Conservation (phyloP, 805 yeast species). For the Kregervanrija fluxuum region DNA sequence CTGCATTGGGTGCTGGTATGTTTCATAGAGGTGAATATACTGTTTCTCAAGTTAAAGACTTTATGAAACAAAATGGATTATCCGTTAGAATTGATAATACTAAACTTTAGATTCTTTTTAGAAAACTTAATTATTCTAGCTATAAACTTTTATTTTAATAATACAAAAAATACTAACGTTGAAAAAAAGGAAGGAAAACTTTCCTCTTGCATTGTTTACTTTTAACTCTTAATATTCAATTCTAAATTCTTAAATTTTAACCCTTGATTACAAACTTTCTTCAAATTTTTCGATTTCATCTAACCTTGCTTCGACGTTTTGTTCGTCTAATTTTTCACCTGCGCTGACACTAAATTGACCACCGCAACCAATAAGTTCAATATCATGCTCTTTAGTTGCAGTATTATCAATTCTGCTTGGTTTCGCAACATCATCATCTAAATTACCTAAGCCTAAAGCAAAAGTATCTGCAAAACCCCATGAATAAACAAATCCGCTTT, state of each 20-base stretch:
- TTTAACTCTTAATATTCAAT: too few species aligned
- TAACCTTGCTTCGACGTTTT: conserved; percentile 40
- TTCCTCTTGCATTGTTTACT: too few species aligned
- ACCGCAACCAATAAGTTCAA: conserved; percentile 78
- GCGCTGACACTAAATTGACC: conserved; percentile 94
- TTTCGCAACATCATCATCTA: conserved; percentile 75
- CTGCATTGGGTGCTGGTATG: conserved; percentile 98
- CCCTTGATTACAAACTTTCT: conserved; percentile 11
- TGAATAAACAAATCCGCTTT: conserved; percentile 78
- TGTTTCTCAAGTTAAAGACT: conserved; percentile 74
- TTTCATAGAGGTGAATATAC: conserved; percentile 93
- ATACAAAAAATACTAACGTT: not conserved
- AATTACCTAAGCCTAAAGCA: conserved; percentile 85
- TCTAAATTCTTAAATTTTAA: too few species aligned
- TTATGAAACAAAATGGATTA: conserved; percentile 51
- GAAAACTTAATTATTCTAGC: not conserved
- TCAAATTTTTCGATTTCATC: conserved; percentile 48
- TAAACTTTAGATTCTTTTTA: conserved; percentile 1
- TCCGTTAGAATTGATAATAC: conserved; percentile 62
- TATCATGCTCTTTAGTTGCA: conserved; percentile 77
- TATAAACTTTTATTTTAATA: not conserved
- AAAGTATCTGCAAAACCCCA: conserved; percentile 99
- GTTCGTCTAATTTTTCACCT: conserved; percentile 56
- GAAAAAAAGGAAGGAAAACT: not conserved
- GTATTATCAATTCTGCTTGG: conserved; percentile 92